These are phyloP conservation scores for Euphorbia peplus DNA, from an alignment of 345 rosid species.

Conservation along the genomic window DNA sequence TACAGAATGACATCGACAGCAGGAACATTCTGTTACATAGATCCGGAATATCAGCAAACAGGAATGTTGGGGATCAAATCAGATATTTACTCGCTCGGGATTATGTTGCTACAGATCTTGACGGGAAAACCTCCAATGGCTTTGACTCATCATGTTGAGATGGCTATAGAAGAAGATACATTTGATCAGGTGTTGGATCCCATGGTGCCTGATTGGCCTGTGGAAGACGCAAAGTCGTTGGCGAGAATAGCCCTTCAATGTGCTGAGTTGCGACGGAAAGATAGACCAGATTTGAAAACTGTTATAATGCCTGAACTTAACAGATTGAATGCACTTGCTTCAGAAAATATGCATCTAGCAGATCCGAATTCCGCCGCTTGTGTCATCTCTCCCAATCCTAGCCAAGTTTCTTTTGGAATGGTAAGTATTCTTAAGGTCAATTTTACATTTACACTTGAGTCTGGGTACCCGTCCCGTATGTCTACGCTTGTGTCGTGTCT, in stretches of 20 bases:
- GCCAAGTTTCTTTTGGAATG: not conserved
- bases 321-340: not conserved
- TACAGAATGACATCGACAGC: not conserved
- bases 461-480: too few species aligned
- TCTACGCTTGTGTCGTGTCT: too few species aligned
- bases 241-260: not conserved
- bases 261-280: not conserved
- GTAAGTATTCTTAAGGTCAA: not conserved
- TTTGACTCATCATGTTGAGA: not conserved
- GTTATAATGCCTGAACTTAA: not conserved
- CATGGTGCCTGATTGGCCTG: not conserved
- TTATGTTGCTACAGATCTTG: not conserved
- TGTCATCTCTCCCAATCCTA: not conserved
- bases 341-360: not conserved
- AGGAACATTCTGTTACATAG: slow-evolving; percentile 5
- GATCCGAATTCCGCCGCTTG: not conserved
- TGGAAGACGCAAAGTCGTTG: not conserved
- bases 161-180: not conserved
- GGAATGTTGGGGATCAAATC: not conserved
- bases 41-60: not conserved
- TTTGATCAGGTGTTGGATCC: not conserved
- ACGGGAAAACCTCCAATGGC: not conserved
- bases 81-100: not conserved
- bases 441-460: not conserved
- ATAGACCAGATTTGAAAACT: not conserved